Percentiles rank a stretch among this genome's conserved stretches.
These are phyloP conservation scores for Eutrema japonicum DNA, from an alignment of 345 rosid species.

Conservation along the genomic window DNA sequence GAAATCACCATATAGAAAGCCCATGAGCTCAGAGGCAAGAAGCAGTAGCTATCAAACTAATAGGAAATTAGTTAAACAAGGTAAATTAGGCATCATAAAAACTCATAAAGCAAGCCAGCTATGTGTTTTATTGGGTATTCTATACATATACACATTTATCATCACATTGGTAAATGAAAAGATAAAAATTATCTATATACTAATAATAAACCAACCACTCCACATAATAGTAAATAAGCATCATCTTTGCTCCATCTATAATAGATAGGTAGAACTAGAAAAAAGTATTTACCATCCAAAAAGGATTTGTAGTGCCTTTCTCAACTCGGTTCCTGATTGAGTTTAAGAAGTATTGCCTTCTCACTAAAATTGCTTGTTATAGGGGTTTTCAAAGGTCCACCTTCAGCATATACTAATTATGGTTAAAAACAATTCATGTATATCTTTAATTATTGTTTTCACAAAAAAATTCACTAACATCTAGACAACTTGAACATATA, in stretches of 20 bases:
- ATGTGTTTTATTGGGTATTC: slow-evolving; percentile 9
- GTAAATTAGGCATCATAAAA: slow-evolving; percentile 20
- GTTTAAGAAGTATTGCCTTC: slow-evolving; percentile 32
- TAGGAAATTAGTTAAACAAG: slow-evolving; percentile 16
- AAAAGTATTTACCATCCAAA: slow-evolving; percentile 5
- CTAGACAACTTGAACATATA: slow-evolving; percentile 37
- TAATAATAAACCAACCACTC: slow-evolving; percentile 30
- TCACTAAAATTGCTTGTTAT: slow-evolving; percentile 24
- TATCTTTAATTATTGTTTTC: slow-evolving; percentile 30
- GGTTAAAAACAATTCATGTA: neutral
- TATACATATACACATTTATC: slow-evolving; percentile 7
- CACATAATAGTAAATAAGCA: slow-evolving; percentile 12
- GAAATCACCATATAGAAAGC: slow-evolving; percentile 26
- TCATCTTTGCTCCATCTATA: slow-evolving; percentile 17
- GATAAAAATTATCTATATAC: neutral
- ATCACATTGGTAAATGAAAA: slow-evolving; percentile 12
- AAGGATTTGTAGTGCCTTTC: slow-evolving; percentile 24
- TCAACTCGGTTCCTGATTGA: slow-evolving; percentile 29
- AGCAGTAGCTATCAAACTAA: slow-evolving; percentile 20
- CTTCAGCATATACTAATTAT: slow-evolving; percentile 19
- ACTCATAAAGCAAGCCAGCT: slow-evolving; percentile 31
- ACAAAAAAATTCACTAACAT: slow-evolving; percentile 35
- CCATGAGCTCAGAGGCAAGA: slow-evolving; percentile 35
- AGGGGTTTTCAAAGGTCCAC: slow-evolving; percentile 26
- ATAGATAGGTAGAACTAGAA: neutral